A percentile compares a stretch with the other conserved stretches of the same genome.
These are phyloP conservation scores for Mucor mucedo DNA, from an alignment of 371 early-diverging fungal species.

Conservation along the genomic window DNA sequence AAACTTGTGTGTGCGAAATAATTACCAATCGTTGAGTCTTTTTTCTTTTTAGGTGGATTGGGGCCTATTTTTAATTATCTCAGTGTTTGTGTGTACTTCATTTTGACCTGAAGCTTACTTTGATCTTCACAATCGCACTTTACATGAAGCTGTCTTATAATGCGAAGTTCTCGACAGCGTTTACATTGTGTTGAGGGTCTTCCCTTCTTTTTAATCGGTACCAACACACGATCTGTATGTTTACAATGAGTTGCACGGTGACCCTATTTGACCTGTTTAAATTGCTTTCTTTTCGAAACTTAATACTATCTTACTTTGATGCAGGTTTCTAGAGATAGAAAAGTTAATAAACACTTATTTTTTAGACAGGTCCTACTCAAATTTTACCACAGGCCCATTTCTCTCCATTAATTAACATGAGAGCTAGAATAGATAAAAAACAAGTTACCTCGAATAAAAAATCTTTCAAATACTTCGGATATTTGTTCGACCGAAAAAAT, in stretches of 20 bases:
- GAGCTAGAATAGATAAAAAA: too few relatives aligned
- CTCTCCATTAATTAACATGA: slow-evolving; percentile 32
- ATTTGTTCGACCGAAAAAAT: too few relatives aligned
- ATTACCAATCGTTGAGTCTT: neutral
- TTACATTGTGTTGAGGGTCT: slow-evolving; percentile 82
- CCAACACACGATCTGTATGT: slow-evolving; percentile 66
- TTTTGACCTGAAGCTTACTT: neutral
- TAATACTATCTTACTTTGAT: slow-evolving; percentile 34
- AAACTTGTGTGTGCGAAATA: too few relatives aligned
- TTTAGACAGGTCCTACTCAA: neutral
- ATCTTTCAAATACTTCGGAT: too few relatives aligned
- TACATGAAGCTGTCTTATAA: slow-evolving; percentile 73
- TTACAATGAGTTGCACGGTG: slow-evolving; percentile 67
- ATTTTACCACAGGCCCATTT: slow-evolving; percentile 39
- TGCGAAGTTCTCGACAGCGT: slow-evolving; percentile 74
- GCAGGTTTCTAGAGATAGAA: slow-evolving; percentile 41
- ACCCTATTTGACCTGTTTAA: slow-evolving; percentile 42
- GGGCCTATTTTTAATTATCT: neutral
- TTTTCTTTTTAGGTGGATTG: slow-evolving; percentile 6
- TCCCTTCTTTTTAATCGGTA: slow-evolving; percentile 77
- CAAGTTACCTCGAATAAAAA: too few relatives aligned
- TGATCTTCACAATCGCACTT: slow-evolving; percentile 68
- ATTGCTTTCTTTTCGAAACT: neutral
- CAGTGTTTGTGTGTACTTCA: neutral
- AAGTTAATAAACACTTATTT: neutral